Evolutionary conservation across 345 rosid species (phyloP), one percentile per base, ranked within the genome.

Genomic region (Abelmoschus esculentus): DNA sequence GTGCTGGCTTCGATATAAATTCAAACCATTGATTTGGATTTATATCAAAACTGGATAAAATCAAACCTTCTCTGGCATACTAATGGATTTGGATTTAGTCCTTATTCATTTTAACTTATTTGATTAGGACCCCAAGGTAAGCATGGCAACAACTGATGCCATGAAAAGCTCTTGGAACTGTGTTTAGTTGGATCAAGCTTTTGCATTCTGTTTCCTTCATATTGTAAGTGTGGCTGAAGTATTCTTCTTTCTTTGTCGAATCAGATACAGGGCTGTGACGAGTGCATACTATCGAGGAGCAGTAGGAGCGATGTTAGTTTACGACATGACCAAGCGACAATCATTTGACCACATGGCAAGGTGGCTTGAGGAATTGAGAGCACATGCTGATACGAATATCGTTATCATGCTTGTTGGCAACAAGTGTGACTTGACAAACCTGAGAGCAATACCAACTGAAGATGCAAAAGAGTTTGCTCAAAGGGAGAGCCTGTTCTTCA

Each of bases 251-350:
- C 40, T 17, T 6, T 57, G 6, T 54, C 7, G 40, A 44, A 47
- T 63, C 79, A 88, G 92, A 81, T 88, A 88, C 72, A 83, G 92
- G 75, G 92, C 88, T 9, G 90, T 88, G 70, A 88, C 90, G 11
- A 88, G 92, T 62, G 92, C 92, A 31, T 86, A 84, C 80, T 86
- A 88, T 79, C 55, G 88, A 42, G 90, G 90, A 56, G 88, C 90
- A 13, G 90, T 86, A 2, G 92, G 92, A 49, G 92, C 90, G 7
- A 84, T 88, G 90, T 57, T 88, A 71, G 87, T 87, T 8, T 87
- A 83, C n/a, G 92, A 87, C 87, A 80, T 87, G 90, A 77, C 88
- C 14, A 86, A 87, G 79, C 84, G 90, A 8, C 92, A 86, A 65
- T 87, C 92, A 7, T 88, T 86, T 10, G 88, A 88, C 36, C 81